A percentile compares a stretch with the other conserved stretches of the same genome.
These are phyloP conservation scores for Coemansia sp. DNA, from an alignment of 192 early-diverging fungal species.

Conservation along the genomic window DNA sequence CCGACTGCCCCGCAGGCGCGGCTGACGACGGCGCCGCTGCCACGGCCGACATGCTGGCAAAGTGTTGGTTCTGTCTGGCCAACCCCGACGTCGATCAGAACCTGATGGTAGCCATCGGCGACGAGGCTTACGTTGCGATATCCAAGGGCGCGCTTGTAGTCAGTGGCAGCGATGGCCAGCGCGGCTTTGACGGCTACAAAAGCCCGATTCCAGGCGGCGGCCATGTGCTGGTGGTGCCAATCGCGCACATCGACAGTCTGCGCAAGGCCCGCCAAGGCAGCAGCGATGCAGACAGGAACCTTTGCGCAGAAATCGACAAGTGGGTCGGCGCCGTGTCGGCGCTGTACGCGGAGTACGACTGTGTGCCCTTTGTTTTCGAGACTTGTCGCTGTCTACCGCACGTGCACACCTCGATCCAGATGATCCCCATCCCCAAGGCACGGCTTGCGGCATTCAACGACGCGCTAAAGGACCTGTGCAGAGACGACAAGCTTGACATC, in stretches of 20 bases:
- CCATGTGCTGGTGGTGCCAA: conserved; percentile 76
- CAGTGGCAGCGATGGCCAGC: conserved; percentile 13
- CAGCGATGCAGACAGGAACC: conserved; percentile 51
- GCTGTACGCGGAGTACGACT: conserved; percentile 59
- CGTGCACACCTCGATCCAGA: conserved; percentile 40
- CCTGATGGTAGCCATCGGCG: conserved; percentile 80
- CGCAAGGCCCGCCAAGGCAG: conserved; percentile 33
- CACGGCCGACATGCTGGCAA: conserved; percentile 14
- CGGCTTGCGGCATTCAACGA: conserved; percentile 23
- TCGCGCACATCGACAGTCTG: conserved; percentile 56
- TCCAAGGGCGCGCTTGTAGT: conserved; percentile 84
- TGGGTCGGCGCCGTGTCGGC: conserved; percentile 38
- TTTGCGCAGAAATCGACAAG: conserved; percentile 58
- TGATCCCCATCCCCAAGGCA: conserved; percentile 35
- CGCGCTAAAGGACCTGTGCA: conserved; percentile 27
- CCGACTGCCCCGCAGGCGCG: conserved; percentile 47
- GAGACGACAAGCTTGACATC: conserved; percentile 16
- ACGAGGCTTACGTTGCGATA: conserved; percentile 79
- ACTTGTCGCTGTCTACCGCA: conserved; percentile 59
- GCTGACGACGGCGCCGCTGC: conserved; percentile 7
- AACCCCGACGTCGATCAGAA: conserved; percentile 90
- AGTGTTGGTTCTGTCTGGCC: conserved; percentile 96
- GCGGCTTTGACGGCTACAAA: conserved; percentile 14
- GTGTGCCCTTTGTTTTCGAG: conserved; percentile 75
- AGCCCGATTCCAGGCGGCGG: conserved; percentile 72